These are phyloP conservation scores for Mytilinidion resinicola DNA, from an alignment of 495 filamentous ascomycete genomes.

Conservation along the genomic window DNA sequence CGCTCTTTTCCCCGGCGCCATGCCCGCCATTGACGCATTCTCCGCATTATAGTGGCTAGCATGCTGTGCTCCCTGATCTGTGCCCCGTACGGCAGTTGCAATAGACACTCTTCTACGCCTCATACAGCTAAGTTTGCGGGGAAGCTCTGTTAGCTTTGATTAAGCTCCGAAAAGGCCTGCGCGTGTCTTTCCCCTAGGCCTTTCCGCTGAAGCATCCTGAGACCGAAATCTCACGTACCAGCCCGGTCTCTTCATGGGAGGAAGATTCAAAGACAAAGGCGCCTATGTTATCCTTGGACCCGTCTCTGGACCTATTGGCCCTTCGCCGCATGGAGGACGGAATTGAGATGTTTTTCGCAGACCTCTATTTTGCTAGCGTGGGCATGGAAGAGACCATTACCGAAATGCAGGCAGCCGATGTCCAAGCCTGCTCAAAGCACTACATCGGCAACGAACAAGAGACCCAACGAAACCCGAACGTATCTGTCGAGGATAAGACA, in stretches of 20 bases:
- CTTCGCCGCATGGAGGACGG: slow-evolving; percentile 47
- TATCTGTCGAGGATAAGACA: not conserved
- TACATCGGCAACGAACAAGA: slow-evolving; percentile 31
- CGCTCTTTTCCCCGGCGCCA: no score
- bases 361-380: slow-evolving; percentile 9
- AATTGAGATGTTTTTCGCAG: slow-evolving; percentile 53
- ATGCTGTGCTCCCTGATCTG: no score
- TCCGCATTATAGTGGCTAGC: no score
- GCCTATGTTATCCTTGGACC: slow-evolving; percentile 34
- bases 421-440: slow-evolving; percentile 37
- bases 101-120: no score
- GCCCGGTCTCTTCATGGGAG: slow-evolving; percentile 25
- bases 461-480: slow-evolving; percentile 18
- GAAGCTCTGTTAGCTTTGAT: no score
- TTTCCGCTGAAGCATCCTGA: slow-evolving; percentile 23
- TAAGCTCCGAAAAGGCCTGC: no score
- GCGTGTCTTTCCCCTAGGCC: slow-evolving; percentile 35
- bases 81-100: no score
- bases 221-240: slow-evolving; percentile 21
- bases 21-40: no score
- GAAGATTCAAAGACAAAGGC: slow-evolving; percentile 29
- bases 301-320: slow-evolving; percentile 52
- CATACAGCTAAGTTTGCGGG: no score
- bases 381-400: slow-evolving; percentile 39
- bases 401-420: slow-evolving; percentile 49